Evolutionary conservation across 2,329 filamentous ascomycete species (phyloP), one percentile per base, ranked within the genome.

Genomic region (Alternaria sp.): DNA sequence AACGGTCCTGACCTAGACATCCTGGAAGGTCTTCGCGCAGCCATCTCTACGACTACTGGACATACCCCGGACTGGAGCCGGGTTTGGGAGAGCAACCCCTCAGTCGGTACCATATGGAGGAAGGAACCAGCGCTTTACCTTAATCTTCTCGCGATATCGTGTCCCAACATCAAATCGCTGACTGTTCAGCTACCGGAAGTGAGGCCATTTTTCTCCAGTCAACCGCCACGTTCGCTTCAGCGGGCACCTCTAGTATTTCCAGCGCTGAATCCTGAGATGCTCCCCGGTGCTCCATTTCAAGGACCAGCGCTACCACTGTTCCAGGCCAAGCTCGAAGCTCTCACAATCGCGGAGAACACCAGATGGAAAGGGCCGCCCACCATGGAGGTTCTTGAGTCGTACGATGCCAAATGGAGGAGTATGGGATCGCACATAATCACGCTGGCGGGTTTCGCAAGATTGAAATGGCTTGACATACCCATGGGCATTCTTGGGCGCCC

Each of bases 361-460:
- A 57, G 58, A 13, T 67, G 60, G 58, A 67, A 65, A 30, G 64
- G 67, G 4, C 52, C 59, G 7, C 23, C 28, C 5, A 66, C 62
- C 19, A 32, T 44, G 3, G 65, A 69, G 26, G 25, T 70, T 5
- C 49, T 72, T 10, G n/a, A 26, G n/a, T 23, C 57, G 15, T 32
- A 45, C 6, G 54, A 65, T 26, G 51, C 68, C 12, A 40, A 26
- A 9, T 65, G 60, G 47, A 52, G 65, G 17, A 66, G 51, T 9
- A 59, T 67, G 46, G 71, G 69, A 15, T 51, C 59, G 46, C 47
- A 68, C 32, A 63, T 63, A 8, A 62, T 74, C 17, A 61, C 66
- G 2, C 47, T 57, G 10, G 40, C 40, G 2, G 46, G 59, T 1
- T 67, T 68, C 47, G 36, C 62, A 17, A 55, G 25, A 15, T 11